A percentile compares a stretch with the other conserved stretches of the same genome.
Conservation (phyloP, 495 filamentous ascomycete genomes). For the Neurospora hispaniola region DNA sequence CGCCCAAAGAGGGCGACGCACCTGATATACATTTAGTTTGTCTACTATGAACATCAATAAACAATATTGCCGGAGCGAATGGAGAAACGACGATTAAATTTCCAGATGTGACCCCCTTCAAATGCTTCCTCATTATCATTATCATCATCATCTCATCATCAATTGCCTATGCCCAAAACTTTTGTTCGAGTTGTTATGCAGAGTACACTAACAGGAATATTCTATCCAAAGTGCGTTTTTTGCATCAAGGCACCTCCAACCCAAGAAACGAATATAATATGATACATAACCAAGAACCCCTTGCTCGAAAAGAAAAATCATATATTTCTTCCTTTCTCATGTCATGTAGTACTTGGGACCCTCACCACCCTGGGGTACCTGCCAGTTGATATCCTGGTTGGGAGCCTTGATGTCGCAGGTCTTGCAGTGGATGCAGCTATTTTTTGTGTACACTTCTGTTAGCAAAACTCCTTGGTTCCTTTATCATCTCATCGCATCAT, state of each 20-base stretch:
- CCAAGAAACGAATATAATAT: not conserved
- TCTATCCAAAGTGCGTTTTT: not conserved
- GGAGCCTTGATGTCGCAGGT: conserved; percentile 99
- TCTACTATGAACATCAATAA: no score
- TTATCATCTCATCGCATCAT: not conserved
- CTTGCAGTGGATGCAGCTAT: conserved; percentile 96
- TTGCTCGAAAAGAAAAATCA: not conserved
- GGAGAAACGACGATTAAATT: no score
- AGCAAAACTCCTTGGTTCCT: not conserved
- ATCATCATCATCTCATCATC: not conserved
- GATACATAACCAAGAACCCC: not conserved
- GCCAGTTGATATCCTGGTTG: conserved; percentile 93
- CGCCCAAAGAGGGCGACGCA: no score
- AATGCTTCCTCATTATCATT: not conserved
- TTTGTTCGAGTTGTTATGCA: not conserved
- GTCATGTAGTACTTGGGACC: conserved; percentile 97
- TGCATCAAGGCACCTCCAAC: not conserved
- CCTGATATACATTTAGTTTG: no score
- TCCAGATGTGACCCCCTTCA: not conserved
- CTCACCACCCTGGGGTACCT: conserved; percentile 89
- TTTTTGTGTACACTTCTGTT: not conserved
- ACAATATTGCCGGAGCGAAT: no score
- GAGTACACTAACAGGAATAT: not conserved
- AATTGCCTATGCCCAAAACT: not conserved
- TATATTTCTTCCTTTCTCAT: conserved; percentile 21